Evolutionary conservation across 495 filamentous ascomycete species (phyloP).

Genomic region (Penicillium cosmopolitanum): DNA sequence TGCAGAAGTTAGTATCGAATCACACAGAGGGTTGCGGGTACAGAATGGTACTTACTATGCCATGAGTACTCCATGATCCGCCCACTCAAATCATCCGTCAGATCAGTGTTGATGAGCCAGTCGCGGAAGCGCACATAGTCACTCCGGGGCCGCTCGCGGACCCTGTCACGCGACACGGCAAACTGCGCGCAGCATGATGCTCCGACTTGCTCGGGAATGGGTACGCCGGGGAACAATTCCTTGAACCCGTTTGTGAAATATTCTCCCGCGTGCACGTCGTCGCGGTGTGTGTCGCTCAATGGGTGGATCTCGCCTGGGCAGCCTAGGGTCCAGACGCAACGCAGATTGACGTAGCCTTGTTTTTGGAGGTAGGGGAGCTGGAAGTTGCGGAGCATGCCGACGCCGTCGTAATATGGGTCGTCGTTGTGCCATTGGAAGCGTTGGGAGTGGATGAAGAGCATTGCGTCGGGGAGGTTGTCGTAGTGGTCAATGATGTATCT

Average conservation of each 20-base stretch:
- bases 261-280: constrained; percentile 50
- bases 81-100: constrained; percentile 63
- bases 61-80: constrained; percentile 74
- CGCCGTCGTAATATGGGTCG: constrained; percentile 52
- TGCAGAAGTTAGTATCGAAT: constrained; percentile 13
- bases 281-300: constrained; percentile 42
- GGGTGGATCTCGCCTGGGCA: constrained; percentile 64
- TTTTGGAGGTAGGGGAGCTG: constrained; percentile 57
- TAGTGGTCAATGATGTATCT: constrained; percentile 71
- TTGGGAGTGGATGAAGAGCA: constrained; percentile 64
- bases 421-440: constrained; percentile 69
- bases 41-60: constrained; percentile 54
- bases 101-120: constrained; percentile 61
- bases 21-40: background rate
- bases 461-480: constrained; percentile 58
- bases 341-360: constrained; percentile 67
- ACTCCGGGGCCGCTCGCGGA: constrained; percentile 48
- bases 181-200: constrained; percentile 76
- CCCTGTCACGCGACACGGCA: constrained; percentile 60
- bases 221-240: constrained; percentile 55
- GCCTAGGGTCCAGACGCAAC: constrained; percentile 64
- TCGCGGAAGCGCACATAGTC: constrained; percentile 61
- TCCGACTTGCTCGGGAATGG: constrained; percentile 54
- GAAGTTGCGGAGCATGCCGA: constrained; percentile 55
- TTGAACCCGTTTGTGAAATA: constrained; percentile 57